phyloP scores from a whole-genome alignment of 1,284 basidiomycete genomes.

The Rhodotorula sp. region DNA sequence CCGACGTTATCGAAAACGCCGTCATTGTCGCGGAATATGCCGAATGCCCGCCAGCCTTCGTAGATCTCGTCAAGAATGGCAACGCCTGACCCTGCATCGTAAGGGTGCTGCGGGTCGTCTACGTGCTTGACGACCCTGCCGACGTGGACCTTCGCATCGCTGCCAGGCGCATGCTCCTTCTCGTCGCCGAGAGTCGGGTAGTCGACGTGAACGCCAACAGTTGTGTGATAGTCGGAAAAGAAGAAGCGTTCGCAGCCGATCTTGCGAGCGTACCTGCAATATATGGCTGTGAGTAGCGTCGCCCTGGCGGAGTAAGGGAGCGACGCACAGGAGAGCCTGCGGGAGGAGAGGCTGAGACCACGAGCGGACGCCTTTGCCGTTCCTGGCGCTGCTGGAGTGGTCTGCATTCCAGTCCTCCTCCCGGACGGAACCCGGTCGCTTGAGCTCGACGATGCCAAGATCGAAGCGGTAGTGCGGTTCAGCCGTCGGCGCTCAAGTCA shows the following conservation, averaged over 20 bases:
- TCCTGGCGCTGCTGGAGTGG: not conserved
- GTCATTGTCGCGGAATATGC: not conserved
- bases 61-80: not conserved
- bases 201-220: slow-evolving; percentile 3
- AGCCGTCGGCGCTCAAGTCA: not conserved
- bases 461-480: not conserved
- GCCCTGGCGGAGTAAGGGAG: not conserved
- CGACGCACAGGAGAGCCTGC: not conserved
- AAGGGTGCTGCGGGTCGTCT: not conserved
- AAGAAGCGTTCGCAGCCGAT: slow-evolving; percentile 2
- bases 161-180: not conserved
- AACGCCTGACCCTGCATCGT: not conserved
- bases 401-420: not conserved
- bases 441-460: not conserved
- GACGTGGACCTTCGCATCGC: not conserved
- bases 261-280: not conserved
- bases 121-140: not conserved
- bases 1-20: not conserved
- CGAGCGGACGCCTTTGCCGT: not conserved
- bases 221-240: not conserved
- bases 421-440: slow-evolving; percentile 7
- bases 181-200: not conserved
- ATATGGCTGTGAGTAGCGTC: no score
- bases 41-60: not conserved
- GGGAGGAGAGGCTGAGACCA: not conserved